Evolutionary conservation across 805 yeast species (phyloP), one percentile per base, ranked within the genome.

Genomic region (Candida vaughaniae): DNA sequence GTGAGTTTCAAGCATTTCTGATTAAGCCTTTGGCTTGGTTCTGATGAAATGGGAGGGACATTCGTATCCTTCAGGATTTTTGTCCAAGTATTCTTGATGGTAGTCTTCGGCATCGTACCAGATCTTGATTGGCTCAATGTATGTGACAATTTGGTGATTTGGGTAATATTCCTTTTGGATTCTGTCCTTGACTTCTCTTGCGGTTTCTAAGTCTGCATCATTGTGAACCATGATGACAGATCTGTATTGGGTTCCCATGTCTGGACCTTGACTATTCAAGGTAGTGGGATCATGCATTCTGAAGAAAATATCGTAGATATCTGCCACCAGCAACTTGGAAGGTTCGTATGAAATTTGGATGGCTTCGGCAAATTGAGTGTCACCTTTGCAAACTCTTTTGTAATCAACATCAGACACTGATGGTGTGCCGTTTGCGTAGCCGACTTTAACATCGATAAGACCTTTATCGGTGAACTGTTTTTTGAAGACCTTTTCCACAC

Each of bases 21-120:
- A n/a, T 27, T 33, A 33, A 27, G 16, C 53, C 60, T 73, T 74
- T 29, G 85, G 83, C 47, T 61, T 57, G 4, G 79, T 73, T 64
- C 98, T 80, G 37, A 86, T 57, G 49, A 74, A 89, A 55, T 91
- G 98, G 3, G 91, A 80, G 15, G 96, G 91, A 58, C 98, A 91
- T 41, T 85, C 86, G 59, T 90, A 88, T 4, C 97, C 97, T 4
- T 66, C 61, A 2, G 96, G 95, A 57, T 91, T 88, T 52, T 78
- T 80, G 39, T 73, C 72, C 51, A 91, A 69, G 58, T 93, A 91
- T 43, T 73, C 54, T 58, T 91, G 98, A 59, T 91, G 99, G 58
- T 90, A 91, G 25, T 81, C 90, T 62, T 91, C 99, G n/a, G 97
- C 98, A 55, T 90, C 96, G 68, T 81, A 83, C 72, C 86, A 93